A percentile compares a stretch with the other conserved stretches of the same genome.
These are phyloP conservation scores for Rhodomyrtus tomentosa DNA, from an alignment of 345 rosid genomes.

Conservation along the genomic window DNA sequence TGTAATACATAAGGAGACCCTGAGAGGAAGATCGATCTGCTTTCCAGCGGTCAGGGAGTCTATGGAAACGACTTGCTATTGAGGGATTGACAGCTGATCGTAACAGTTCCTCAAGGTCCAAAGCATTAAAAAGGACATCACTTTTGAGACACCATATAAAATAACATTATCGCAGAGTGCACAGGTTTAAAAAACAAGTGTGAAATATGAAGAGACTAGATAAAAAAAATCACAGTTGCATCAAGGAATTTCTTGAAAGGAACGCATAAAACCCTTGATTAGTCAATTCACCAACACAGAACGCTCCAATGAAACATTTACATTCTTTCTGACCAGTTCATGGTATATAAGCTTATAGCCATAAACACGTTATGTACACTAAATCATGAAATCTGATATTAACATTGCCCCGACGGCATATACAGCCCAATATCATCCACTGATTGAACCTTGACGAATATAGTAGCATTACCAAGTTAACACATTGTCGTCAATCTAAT, in stretches of 20 bases:
- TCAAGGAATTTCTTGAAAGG: neutral
- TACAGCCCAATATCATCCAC: neutral
- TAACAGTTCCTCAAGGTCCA: neutral
- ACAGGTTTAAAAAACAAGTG: neutral
- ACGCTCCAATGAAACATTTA: neutral
- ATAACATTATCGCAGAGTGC: neutral
- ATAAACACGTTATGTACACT: conserved; percentile 4
- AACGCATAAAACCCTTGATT: neutral
- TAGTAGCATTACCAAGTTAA: conserved; percentile 4
- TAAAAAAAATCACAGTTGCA: neutral
- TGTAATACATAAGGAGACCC: neutral
- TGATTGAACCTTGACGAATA: neutral
- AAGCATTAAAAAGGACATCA: neutral
- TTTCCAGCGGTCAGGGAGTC: neutral
- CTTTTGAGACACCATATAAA: neutral
- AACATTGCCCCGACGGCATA: neutral
- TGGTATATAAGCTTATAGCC: neutral
- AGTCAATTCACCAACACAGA: neutral
- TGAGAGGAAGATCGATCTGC: neutral
- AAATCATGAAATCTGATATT: neutral
- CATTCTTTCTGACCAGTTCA: neutral
- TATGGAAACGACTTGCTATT: neutral
- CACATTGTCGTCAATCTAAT: conserved; percentile 40
- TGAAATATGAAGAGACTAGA: neutral
- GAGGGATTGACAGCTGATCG: neutral